Evolutionary conservation across 768 basidiomycete species (phyloP), one percentile per base, ranked within the genome.

Genomic region (Cystofilobasidium bisporidii): DNA sequence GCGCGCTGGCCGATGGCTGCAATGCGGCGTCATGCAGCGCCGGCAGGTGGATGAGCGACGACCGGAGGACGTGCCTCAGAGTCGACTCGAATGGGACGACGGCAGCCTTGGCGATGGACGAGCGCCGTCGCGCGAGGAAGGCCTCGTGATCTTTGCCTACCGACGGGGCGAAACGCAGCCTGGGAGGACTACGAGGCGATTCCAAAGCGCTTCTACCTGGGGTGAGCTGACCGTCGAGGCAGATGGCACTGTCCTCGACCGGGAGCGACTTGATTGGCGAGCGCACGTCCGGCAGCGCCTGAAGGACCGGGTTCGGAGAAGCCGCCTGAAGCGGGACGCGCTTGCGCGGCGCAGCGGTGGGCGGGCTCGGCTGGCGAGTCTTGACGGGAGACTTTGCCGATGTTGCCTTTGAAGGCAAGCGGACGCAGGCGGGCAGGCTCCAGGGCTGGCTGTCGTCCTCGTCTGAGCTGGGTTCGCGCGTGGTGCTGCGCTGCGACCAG

Each of bases 241-340:
- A 41, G 22, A 64, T 48, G 12, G 36, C 63, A 41, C 63, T 56
- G 53, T 64, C 63, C 36, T 64, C 55, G 17, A 55, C n/a, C n/a
- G 38, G 3, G 60, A 61, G 8, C 12, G 40, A 8, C 2, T 24
- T 20, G 17, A 17, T 9, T 36, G 36, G 36, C 36, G 36, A 36
- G n/a, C n/a, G n/a, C n/a, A n/a, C n/a, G n/a, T n/a, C n/a, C 36
- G 36, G 12, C 36, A 36, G 36, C 36, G 36, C 12, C 36, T 5
- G 5, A 6, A 12, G 6, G 36, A 36, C 6, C 36, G 36, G 36
- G 36, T 36, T 36, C 6, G 36, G 5, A 36, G 17, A 47, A 8
- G n/a, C 9, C 14, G 22, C 12, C 18, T n/a, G 24, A 12, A 18
- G 63, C 20, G 11, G 50, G 18, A 40, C 36, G 1, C 38, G 17